A percentile compares a stretch with the other conserved stretches of the same genome.
phyloP scores from a whole-genome alignment of 306 rosid species.

The Rubus parviflorus region DNA sequence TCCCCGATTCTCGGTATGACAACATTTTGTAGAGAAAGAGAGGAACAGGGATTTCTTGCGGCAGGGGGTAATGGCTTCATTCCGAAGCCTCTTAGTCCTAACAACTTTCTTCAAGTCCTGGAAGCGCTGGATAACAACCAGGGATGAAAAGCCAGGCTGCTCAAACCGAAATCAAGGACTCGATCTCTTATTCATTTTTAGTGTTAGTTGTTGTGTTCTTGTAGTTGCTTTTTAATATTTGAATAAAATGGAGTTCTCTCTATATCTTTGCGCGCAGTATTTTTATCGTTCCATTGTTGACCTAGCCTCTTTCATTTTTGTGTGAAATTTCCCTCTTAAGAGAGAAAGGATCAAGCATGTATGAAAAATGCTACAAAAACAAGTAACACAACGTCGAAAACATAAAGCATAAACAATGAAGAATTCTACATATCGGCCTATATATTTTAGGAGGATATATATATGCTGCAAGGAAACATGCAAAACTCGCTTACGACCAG shows the following conservation, averaged over 20 bases:
- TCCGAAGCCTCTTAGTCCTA: slow-evolving; percentile 25
- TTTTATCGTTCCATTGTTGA: background rate
- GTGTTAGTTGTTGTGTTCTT: background rate
- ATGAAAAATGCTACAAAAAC: background rate
- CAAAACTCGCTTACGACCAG: background rate
- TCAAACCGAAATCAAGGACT: background rate
- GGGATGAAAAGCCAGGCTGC: background rate
- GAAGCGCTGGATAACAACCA: slow-evolving; percentile 3
- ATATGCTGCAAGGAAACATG: background rate
- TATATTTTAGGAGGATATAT: background rate
- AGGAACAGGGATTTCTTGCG: slow-evolving; percentile 11
- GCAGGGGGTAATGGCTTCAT: slow-evolving; percentile 24
- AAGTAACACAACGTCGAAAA: background rate
- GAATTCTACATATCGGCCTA: background rate
- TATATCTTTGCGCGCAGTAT: background rate
- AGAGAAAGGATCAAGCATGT: background rate
- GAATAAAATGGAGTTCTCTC: background rate
- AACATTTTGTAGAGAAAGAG: background rate
- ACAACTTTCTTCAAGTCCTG: slow-evolving; percentile 23
- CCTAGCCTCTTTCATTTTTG: background rate
- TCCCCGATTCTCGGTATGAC: slow-evolving; percentile 21
- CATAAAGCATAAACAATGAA: background rate
- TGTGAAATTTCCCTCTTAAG: background rate
- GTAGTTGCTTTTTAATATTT: background rate
- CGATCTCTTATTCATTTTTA: background rate